Conservation (phyloP, 2,329 filamentous ascomycete species). For the Penicillium freii region DNA sequence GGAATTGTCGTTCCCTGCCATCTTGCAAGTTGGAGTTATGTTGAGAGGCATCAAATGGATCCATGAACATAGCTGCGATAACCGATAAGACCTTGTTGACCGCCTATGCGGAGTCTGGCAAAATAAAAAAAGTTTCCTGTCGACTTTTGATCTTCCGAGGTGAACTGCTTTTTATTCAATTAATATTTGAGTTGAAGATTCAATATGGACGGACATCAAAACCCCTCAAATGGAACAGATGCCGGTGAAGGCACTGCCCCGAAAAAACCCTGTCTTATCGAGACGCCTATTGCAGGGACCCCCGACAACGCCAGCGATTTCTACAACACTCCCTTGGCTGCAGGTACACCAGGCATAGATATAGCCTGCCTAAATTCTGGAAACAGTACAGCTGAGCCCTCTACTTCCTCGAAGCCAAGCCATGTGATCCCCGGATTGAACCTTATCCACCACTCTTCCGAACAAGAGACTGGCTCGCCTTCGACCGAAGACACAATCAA, state of each 20-base stretch:
- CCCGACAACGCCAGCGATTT: constrained; percentile 44
- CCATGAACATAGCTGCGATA: constrained; percentile 20
- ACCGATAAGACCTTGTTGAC: constrained; percentile 31
- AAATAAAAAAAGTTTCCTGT: constrained; percentile 28
- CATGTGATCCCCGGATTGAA: constrained; percentile 39
- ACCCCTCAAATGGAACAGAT: constrained; percentile 13
- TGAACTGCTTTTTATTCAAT: neutral
- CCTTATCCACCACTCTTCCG: constrained; percentile 28
- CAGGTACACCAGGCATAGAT: constrained; percentile 29
- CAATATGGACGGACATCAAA: constrained; percentile 30
- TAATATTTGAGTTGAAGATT: neutral
- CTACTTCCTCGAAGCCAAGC: constrained; percentile 18
- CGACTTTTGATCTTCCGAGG: constrained; percentile 7
- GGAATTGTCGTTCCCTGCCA: constrained; percentile 15
- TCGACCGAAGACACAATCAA: neutral
- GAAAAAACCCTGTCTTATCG: constrained; percentile 29
- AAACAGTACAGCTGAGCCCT: constrained; percentile 12
- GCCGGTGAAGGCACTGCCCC: constrained; percentile 23
- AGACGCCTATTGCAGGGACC: constrained; percentile 32
- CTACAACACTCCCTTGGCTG: constrained; percentile 40
- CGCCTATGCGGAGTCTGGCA: constrained; percentile 25
- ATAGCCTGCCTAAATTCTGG: constrained; percentile 3
- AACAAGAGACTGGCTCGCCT: constrained; percentile 6
- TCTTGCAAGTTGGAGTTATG: constrained; percentile 18
- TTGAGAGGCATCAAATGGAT: neutral